These are phyloP conservation scores for Nitzschia sp. DNA, from an alignment of 108 stramenopile species.

Conservation along the genomic window DNA sequence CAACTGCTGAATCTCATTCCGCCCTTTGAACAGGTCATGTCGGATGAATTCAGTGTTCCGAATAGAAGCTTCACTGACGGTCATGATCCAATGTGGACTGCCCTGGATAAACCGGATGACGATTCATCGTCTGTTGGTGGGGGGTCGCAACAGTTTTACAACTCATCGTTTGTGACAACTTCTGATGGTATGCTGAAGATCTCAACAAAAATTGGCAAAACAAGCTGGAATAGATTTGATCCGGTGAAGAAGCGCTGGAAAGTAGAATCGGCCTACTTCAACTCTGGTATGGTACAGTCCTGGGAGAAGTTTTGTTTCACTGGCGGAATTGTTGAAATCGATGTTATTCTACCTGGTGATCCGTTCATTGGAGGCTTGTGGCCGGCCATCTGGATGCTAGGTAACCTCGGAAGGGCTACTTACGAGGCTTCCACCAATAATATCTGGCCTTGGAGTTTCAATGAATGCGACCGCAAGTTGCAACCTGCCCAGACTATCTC, in stretches of 20 bases:
- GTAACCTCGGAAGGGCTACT: slow-evolving; percentile 93
- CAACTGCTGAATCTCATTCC: no score
- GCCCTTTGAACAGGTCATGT: slow-evolving; percentile 71
- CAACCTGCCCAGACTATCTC: slow-evolving; percentile 89
- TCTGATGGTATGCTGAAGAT: slow-evolving; percentile 90
- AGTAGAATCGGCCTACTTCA: slow-evolving; percentile 64
- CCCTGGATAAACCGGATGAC: slow-evolving; percentile 89
- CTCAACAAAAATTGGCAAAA: slow-evolving; percentile 55
- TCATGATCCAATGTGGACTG: slow-evolving; percentile 93
- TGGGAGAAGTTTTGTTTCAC: slow-evolving; percentile 99
- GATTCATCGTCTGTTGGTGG: slow-evolving; percentile 81
- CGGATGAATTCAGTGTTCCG: slow-evolving; percentile 87
- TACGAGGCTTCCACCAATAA: slow-evolving; percentile 87
- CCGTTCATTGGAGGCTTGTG: slow-evolving; percentile 87
- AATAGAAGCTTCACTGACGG: slow-evolving; percentile 91
- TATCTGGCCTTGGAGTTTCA: slow-evolving; percentile 90
- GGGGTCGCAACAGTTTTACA: slow-evolving; percentile 95
- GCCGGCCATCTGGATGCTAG: slow-evolving; percentile 97
- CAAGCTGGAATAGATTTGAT: slow-evolving; percentile 71
- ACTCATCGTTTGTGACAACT: slow-evolving; percentile 74
- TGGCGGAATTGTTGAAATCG: slow-evolving; percentile 94
- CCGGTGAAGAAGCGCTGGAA: slow-evolving; percentile 68
- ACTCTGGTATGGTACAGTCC: slow-evolving; percentile 88
- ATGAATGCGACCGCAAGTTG: slow-evolving; percentile 83
- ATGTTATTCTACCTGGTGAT: slow-evolving; percentile 91